Percentiles rank a stretch among this genome's conserved stretches.
phyloP scores from a whole-genome alignment of 2,329 filamentous ascomycete species.

The Aspergillus sp. region DNA sequence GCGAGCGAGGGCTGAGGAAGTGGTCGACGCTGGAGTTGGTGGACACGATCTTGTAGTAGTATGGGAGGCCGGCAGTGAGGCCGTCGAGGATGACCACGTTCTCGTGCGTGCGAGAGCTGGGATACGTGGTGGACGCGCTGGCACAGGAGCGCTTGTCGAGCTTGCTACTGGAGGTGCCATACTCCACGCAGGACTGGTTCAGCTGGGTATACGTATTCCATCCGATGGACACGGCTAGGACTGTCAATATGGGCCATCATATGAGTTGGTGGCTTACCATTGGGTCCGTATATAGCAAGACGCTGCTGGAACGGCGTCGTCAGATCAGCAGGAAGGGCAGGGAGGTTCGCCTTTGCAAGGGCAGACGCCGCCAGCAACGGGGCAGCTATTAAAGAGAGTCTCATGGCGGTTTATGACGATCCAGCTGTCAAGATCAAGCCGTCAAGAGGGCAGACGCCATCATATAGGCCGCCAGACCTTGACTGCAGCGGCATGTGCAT shows the following conservation, averaged over 20 bases:
- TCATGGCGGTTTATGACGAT: no score
- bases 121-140: slow-evolving; percentile 50
- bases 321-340: slow-evolving; percentile 49
- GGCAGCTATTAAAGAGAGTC: slow-evolving; percentile 7
- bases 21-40: slow-evolving; percentile 55
- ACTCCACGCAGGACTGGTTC: slow-evolving; percentile 51
- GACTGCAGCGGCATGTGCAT: no score
- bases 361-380: slow-evolving; percentile 27
- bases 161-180: slow-evolving; percentile 45
- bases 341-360: slow-evolving; percentile 40
- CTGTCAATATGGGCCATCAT: background rate
- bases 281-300: slow-evolving; percentile 51
- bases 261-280: slow-evolving; percentile 33
- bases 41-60: slow-evolving; percentile 61
- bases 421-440: no score
- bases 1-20: slow-evolving; percentile 54
- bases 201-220: slow-evolving; percentile 59
- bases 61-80: slow-evolving; percentile 54
- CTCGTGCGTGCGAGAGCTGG: slow-evolving; percentile 55
- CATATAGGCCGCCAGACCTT: background rate
- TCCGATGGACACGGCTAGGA: slow-evolving; percentile 51
- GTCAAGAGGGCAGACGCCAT: background rate
- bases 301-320: slow-evolving; percentile 58
- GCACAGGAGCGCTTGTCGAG: slow-evolving; percentile 49
- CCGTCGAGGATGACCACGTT: slow-evolving; percentile 50